Base-by-base conservation (phyloP, 352 stramenopile genomes). In the Phytopythium ostracodes region DNA sequence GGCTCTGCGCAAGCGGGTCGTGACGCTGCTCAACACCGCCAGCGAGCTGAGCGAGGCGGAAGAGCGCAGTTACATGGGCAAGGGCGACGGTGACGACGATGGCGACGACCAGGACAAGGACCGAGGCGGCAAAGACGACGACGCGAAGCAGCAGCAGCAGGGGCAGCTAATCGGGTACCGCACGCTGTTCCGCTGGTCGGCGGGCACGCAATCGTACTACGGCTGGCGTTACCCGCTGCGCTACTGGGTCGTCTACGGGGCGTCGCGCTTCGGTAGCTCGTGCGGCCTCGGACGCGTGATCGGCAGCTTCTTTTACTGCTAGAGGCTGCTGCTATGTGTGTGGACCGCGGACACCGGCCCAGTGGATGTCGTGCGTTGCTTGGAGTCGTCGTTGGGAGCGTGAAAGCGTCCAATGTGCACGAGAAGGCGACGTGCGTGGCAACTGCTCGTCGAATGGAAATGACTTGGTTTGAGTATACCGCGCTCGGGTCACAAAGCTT, bases 131-230 rank as follows among this genome's bases (percentile, higher is more conserved):
- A 50, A 18, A 10, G 43, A 29, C 22, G 22, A 54, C 12, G 27
- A 22, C 17, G 17, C 35, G 43, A 27, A n/a, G 15, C 38, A n/a
- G 38, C 38, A n/a, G 38, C 38, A 43, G 42, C 5, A 15, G 27
- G 24, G 24, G 50, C 17, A 20, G 33, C 9, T 49, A 15, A 8
- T 59, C n/a, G 53, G 53, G 10, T 59, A 59, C 35, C 53, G 53
- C n/a, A 59, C 53, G 53, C 53, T 59, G n/a, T 59, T 59, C 33
- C 35, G 22, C n/a, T 59, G 38, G 33, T 36, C 53, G 53, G 53
- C 14, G 6, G 53, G 12, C 25, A 15, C 20, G 2, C 22, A 22
- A 22, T 15, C 53, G 20, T 59, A 59, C 35, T 33, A 36, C 17
- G 53, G 53, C 22, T 59, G 53, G 53, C 53, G 53, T 12, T 59